Evolutionary conservation across 2,329 filamentous ascomycete genomes (phyloP), one percentile per base, ranked within the genome.

Genomic region (Fusarium anthophilum): DNA sequence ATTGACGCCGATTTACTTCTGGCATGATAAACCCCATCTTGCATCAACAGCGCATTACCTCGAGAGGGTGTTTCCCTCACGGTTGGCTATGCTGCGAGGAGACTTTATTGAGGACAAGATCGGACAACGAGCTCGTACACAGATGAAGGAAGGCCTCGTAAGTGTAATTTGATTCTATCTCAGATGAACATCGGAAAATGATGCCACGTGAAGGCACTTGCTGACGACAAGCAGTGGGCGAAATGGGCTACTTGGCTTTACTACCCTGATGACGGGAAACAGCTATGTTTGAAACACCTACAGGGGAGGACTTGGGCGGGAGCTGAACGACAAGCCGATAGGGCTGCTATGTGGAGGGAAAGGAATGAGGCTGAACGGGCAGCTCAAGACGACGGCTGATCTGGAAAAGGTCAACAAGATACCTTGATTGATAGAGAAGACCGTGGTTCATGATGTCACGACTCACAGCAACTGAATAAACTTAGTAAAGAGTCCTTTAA

Each of bases 11-110:
- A 82, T 90, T 61, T 90, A 89, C 79, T 88, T 89, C 74, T 90
- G 88, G 88, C 87, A 89, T 63, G 88, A 90, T 68, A 90, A 90
- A 72, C 87, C 88, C 1, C 88, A 90, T 63, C 67, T 90, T 6
- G 87, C 85, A 2, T 84, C 83, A 8, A 84, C 82, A 1, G 72
- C 79, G 4, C 88, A 90, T 71, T 90, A 90, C 63, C 81, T 89
- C 1, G 74, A 79, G 2, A 81, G 84, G 2, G 84, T 89, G 3
- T 90, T 89, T 55, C 84, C 87, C 0, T 84, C 82, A 2, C 82
- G 87, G 4, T 75, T 88, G 22, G 86, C 88, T 3, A 84, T 90
- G 72, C 79, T 83, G 9, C 81, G 87, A 2, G 88, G 88, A 1
- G 86, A 85, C 12, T 90, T 90, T 72, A 89, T 90, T 61, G 88